A percentile compares a stretch with the other conserved stretches of the same genome.
phyloP scores from a whole-genome alignment of 2,329 filamentous ascomycete genomes.

The Claviceps cyperi region DNA sequence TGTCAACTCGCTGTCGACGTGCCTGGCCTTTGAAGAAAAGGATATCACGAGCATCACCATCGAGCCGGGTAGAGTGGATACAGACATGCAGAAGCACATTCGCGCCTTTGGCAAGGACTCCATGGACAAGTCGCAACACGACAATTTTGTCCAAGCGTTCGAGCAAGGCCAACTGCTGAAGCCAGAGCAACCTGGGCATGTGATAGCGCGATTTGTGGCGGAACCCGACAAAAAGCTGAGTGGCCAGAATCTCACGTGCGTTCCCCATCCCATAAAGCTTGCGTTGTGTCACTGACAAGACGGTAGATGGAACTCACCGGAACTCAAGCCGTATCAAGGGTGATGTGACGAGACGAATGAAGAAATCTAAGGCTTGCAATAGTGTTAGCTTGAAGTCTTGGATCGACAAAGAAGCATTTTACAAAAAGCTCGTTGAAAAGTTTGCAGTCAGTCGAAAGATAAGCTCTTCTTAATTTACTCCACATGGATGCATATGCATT shows the following conservation, averaged over 20 bases:
- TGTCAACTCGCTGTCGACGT: slow-evolving; percentile 62
- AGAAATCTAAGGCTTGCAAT: not conserved
- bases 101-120: slow-evolving; percentile 40
- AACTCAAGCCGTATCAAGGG: slow-evolving; percentile 39
- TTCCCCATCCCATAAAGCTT: slow-evolving; percentile 7
- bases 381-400: slow-evolving; percentile 3
- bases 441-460: slow-evolving; percentile 61
- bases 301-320: slow-evolving; percentile 25
- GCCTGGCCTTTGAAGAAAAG: slow-evolving; percentile 63
- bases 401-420: slow-evolving; percentile 8
- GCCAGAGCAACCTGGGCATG: slow-evolving; percentile 72
- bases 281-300: slow-evolving; percentile 8
- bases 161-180: slow-evolving; percentile 57
- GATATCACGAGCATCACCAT: slow-evolving; percentile 59
- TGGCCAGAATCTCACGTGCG: slow-evolving; percentile 60
- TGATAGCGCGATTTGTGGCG: slow-evolving; percentile 68
- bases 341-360: slow-evolving; percentile 5
- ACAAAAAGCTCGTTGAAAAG: slow-evolving; percentile 13
- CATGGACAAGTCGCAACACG: slow-evolving; percentile 45
- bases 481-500: slow-evolving; percentile 42
- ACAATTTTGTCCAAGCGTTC: slow-evolving; percentile 54
- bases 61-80: slow-evolving; percentile 71
- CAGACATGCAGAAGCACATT: slow-evolving; percentile 77
- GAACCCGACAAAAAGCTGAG: slow-evolving; percentile 51
- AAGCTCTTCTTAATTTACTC: slow-evolving; percentile 63